Evolutionary conservation across 169 alveolate species (phyloP).

Genomic region (Cryptosporidium muris): DNA sequence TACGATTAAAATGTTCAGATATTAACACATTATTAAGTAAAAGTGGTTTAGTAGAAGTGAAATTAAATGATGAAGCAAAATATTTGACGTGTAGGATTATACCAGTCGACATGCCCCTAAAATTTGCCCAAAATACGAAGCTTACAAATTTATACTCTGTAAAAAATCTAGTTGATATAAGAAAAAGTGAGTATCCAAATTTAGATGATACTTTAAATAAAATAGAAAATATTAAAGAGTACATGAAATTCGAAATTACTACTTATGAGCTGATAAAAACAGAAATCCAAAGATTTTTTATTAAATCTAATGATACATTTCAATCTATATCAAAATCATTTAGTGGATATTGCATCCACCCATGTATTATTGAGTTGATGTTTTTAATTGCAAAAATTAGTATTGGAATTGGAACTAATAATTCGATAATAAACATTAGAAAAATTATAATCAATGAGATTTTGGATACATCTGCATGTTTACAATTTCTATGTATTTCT

Average conservation of each 20-base stretch:
- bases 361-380: slow-evolving; percentile 18
- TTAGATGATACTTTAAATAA: background rate
- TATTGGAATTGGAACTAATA: background rate
- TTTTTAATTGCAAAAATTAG: slow-evolving; percentile 11
- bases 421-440: background rate
- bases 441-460: slow-evolving; percentile 12
- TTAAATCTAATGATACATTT: slow-evolving; percentile 2
- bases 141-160: too few relatives aligned
- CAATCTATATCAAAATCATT: slow-evolving; percentile 41
- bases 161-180: too few relatives aligned
- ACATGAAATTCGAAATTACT: slow-evolving; percentile 2
- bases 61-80: background rate
- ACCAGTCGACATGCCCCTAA: too few relatives aligned
- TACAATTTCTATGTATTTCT: too few relatives aligned
- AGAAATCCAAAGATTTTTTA: background rate
- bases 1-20: too few relatives aligned
- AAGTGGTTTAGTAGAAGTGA: background rate
- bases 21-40: too few relatives aligned
- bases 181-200: too few relatives aligned
- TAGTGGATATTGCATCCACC: slow-evolving; percentile 59
- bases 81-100: too few relatives aligned
- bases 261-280: background rate
- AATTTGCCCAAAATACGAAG: too few relatives aligned
- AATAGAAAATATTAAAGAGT: background rate
- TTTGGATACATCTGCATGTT: slow-evolving; percentile 18